These are phyloP conservation scores for Cryptococcus sp. DNA, from an alignment of 1,284 basidiomycete genomes.

Conservation along the genomic window DNA sequence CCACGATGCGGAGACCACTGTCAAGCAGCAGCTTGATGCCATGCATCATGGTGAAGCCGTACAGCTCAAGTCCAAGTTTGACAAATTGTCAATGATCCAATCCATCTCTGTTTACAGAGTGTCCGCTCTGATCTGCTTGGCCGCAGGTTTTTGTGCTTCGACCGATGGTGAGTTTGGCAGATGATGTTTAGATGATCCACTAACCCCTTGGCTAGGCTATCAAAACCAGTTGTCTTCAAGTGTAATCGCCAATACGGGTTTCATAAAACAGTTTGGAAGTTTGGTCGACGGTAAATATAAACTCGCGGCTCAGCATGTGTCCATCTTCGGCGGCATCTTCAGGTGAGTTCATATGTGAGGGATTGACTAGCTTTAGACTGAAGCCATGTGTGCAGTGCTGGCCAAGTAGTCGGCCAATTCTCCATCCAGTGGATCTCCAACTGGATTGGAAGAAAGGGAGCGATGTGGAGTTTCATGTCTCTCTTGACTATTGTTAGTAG, in stretches of 20 bases:
- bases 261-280: slow-evolving; percentile 18
- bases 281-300: slow-evolving; percentile 3
- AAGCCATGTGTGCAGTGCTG: slow-evolving; percentile 9
- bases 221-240: slow-evolving; percentile 14
- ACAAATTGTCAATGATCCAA: slow-evolving; percentile 13
- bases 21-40: slow-evolving; percentile 3
- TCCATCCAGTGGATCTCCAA: slow-evolving; percentile 20
- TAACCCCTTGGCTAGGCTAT: slow-evolving; percentile 11
- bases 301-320: slow-evolving; percentile 20
- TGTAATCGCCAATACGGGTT: slow-evolving; percentile 24
- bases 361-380: background rate
- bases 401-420: slow-evolving; percentile 27
- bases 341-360: slow-evolving; percentile 1
- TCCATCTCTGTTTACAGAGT: slow-evolving; percentile 17
- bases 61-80: slow-evolving; percentile 28
- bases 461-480: slow-evolving; percentile 21
- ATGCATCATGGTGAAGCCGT: slow-evolving; percentile 44
- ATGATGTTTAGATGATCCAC: background rate
- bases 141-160: slow-evolving; percentile 24
- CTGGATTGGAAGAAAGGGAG: slow-evolving; percentile 20
- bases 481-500: slow-evolving; percentile 12
- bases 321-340: slow-evolving; percentile 30
- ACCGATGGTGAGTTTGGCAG: slow-evolving; percentile 21
- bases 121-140: slow-evolving; percentile 18
- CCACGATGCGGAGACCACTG: background rate